Conservation (phyloP, 352 stramenopile species). For the Phytophthora pisi region DNA sequence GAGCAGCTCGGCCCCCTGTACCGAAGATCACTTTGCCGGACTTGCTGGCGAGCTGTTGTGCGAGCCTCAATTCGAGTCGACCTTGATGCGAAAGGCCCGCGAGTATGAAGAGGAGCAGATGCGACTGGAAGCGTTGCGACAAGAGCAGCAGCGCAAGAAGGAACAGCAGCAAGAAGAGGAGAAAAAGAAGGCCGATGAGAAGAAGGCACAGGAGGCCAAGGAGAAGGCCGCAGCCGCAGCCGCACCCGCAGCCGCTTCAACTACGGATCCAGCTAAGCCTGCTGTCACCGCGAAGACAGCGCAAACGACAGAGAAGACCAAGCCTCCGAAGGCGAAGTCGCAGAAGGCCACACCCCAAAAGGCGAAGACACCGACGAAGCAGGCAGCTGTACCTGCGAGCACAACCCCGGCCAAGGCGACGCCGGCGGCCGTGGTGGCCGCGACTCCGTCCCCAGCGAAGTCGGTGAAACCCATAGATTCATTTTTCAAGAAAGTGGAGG, state of each 20-base stretch:
- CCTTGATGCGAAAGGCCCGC: constrained; percentile 49
- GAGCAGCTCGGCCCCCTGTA: background rate
- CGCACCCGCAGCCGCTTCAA: background rate
- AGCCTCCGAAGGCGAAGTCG: background rate
- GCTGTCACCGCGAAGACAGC: background rate
- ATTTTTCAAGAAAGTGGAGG: constrained; percentile 38
- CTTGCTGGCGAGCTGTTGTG: constrained; percentile 39
- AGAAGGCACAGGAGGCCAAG: constrained; percentile 11
- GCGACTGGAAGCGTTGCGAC: constrained; percentile 26
- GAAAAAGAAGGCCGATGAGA: constrained; percentile 26
- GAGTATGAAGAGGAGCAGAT: constrained; percentile 53
- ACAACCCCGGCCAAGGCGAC: background rate
- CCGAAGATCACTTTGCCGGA: constrained; percentile 25
- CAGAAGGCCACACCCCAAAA: constrained; percentile 9
- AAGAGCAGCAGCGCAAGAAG: constrained; percentile 40
- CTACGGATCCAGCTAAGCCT: background rate
- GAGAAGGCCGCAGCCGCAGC: background rate
- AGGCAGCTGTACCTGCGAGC: constrained; percentile 1
- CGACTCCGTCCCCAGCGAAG: constrained; percentile 28
- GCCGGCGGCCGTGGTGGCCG: constrained; percentile 2
- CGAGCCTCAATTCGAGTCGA: constrained; percentile 51
- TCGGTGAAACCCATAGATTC: constrained; percentile 34
- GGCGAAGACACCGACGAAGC: constrained; percentile 16
- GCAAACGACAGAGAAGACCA: constrained; percentile 1
- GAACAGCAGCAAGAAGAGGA: constrained; percentile 31